phyloP scores from a whole-genome alignment of 2,329 filamentous ascomycete genomes.

The Ambrosiella xylebori region DNA sequence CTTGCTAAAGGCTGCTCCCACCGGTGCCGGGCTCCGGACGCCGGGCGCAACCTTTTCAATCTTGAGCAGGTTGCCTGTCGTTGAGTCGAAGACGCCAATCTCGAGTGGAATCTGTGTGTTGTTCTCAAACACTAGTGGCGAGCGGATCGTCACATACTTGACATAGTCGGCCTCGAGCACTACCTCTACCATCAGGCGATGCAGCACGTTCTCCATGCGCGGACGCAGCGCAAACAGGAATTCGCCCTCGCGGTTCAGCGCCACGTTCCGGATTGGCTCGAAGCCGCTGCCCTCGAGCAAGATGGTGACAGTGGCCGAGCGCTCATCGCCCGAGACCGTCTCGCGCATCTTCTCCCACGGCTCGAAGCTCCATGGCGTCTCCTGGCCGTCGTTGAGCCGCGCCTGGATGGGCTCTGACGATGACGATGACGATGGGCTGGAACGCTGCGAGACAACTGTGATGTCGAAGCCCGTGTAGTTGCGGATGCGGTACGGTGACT shows the following conservation, averaged over 20 bases:
- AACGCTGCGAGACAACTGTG: constrained; percentile 49
- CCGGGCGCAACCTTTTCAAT: constrained; percentile 96
- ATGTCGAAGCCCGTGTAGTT: constrained; percentile 94
- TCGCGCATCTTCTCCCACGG: constrained; percentile 94
- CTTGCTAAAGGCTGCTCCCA: constrained; percentile 83
- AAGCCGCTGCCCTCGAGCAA: constrained; percentile 87
- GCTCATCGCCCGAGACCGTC: constrained; percentile 69
- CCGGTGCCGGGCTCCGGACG: constrained; percentile 73
- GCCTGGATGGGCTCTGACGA: constrained; percentile 37
- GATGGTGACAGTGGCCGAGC: constrained; percentile 61
- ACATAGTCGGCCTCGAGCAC: constrained; percentile 85
- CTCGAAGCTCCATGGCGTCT: constrained; percentile 91
- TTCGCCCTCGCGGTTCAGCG: constrained; percentile 88
- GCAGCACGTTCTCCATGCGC: constrained; percentile 66
- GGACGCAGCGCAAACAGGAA: constrained; percentile 77
- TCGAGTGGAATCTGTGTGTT: constrained; percentile 93
- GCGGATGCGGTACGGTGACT: constrained; percentile 82
- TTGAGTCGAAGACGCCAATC: constrained; percentile 72
- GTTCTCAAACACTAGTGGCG: constrained; percentile 83
- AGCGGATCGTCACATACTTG: constrained; percentile 92
- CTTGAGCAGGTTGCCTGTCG: constrained; percentile 80
- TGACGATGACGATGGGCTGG: not conserved
- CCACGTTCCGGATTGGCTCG: constrained; percentile 72
- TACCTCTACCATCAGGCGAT: constrained; percentile 83
- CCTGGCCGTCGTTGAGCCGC: constrained; percentile 72